A percentile compares a stretch with the other conserved stretches of the same genome.
Evolutionary conservation across 2,329 filamentous ascomycete species (phyloP).

Genomic region (Thielaviopsis euricoi): DNA sequence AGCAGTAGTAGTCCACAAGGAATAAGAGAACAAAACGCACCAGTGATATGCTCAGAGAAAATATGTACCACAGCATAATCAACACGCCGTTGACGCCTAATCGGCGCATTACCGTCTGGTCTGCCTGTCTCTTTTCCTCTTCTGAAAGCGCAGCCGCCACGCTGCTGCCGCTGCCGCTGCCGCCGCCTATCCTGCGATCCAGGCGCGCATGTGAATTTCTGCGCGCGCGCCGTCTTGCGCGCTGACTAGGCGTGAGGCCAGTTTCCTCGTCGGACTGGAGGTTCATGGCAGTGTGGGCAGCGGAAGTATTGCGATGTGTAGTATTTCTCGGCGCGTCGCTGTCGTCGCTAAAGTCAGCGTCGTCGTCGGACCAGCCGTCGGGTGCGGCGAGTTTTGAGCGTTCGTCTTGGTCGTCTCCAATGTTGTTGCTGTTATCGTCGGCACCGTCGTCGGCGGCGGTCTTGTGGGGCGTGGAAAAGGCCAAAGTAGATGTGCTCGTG

Average conservation of each 20-base stretch:
- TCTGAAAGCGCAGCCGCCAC: constrained; percentile 35
- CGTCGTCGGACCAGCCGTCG: constrained; percentile 15
- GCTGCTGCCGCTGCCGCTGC: background rate
- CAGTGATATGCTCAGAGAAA: constrained; percentile 83
- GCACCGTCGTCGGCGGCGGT: background rate
- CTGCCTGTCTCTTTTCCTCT: constrained; percentile 59
- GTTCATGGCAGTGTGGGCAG: constrained; percentile 46
- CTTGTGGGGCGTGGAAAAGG: background rate
- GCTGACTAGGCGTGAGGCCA: constrained; percentile 60
- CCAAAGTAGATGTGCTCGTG: background rate
- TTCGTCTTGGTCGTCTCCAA: no score
- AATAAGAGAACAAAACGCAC: constrained; percentile 33
- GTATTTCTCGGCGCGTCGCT: constrained; percentile 18
- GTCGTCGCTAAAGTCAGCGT: constrained; percentile 28
- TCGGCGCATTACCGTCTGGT: constrained; percentile 53
- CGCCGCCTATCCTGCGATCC: constrained; percentile 50
- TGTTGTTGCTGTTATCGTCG: no score
- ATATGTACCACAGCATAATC: constrained; percentile 76
- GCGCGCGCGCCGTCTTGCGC: constrained; percentile 48
- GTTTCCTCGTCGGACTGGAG: constrained; percentile 79
- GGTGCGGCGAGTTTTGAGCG: background rate
- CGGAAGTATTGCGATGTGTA: no score
- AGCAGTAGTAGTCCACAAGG: background rate
- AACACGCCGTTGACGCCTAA: constrained; percentile 62
- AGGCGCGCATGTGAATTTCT: constrained; percentile 50